These are phyloP conservation scores for Suillus subalutaceus DNA, from an alignment of 768 basidiomycete species.

Conservation along the genomic window DNA sequence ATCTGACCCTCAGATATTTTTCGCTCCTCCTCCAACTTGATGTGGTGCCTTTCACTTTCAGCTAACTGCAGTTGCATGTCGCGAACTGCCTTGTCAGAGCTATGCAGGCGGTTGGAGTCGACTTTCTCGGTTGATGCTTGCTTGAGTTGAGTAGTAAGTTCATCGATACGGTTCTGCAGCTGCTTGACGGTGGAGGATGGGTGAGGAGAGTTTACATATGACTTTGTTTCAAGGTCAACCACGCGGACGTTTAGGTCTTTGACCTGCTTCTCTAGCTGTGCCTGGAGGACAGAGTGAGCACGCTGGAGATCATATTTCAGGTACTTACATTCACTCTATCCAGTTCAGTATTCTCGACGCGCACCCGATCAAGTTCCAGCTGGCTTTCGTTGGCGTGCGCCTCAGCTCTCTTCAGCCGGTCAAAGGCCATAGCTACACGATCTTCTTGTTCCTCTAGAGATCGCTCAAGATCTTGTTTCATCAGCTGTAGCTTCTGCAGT, in stretches of 20 bases:
- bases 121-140: conserved; percentile 46
- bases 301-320: neutral
- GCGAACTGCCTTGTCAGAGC: conserved; percentile 50
- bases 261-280: conserved; percentile 80
- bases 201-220: conserved; percentile 66
- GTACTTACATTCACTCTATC: conserved; percentile 74
- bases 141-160: conserved; percentile 53
- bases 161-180: conserved; percentile 72
- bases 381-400: conserved; percentile 74
- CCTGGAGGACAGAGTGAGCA: conserved; percentile 45
- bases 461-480: conserved; percentile 82
- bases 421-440: conserved; percentile 68
- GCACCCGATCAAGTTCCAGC: conserved; percentile 70
- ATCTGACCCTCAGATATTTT: conserved; percentile 62
- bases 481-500: conserved; percentile 71
- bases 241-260: conserved; percentile 84
- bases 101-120: conserved; percentile 36
- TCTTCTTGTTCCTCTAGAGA: conserved; percentile 80
- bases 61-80: conserved; percentile 57
- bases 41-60: conserved; percentile 65
- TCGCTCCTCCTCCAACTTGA: conserved; percentile 67
- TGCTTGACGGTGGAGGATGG: conserved; percentile 58
- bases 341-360: conserved; percentile 81
- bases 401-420: conserved; percentile 84
- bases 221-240: conserved; percentile 80